Base-by-base conservation (phyloP, 2,329 filamentous ascomycete genomes). In the Raffaelea albimanens region DNA sequence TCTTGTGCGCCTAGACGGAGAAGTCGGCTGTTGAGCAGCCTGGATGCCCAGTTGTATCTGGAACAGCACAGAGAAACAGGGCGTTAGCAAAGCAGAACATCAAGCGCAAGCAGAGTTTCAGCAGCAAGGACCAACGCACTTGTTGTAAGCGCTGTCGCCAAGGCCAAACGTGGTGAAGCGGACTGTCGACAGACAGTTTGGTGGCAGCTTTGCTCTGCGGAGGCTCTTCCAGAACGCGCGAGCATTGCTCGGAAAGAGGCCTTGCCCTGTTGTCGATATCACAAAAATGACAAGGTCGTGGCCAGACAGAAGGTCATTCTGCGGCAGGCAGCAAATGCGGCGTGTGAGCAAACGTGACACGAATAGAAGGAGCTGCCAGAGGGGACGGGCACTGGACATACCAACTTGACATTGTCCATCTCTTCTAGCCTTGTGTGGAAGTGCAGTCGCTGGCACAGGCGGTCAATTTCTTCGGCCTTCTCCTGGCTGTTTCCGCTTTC, bases 401-500 rank as follows among this genome's bases (percentile, higher is more conserved):
- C 87, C 64, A 90, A 70, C 53, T 84, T 79, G 57, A 88, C 73
- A 47, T 74, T 73, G 59, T 96, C 81, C 66, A 97, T 78, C 63
- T 90, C 87, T 48, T 80, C 77, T 21, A 95, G 80, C 45, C 77
- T 74, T 20, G 83, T 86, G 52, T 75, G 66, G 64, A 97, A 96
- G 58, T 82, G 87, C 49, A 96, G 68, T 29, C 91, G 77, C 66
- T 91, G 82, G 33, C 81, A 76, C 54, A 87, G 66, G 38, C 82
- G 74, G 36, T 83, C 87, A 52, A 97, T 70, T 62, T 96, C 88
- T 58, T 88, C 82, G 19, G 93, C 91, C 53, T 91, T 79, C 65
- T 97, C 91, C 65, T 95, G 87, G 47, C 88, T 84, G 60, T 93
- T 96, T 48, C 93, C 93, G 20, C 90, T 97, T 69, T 98, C 93